Percentiles rank a stretch among this genome's conserved stretches.
phyloP scores from a whole-genome alignment of 148 eudicot species.

The Vaccinium darrowii region DNA sequence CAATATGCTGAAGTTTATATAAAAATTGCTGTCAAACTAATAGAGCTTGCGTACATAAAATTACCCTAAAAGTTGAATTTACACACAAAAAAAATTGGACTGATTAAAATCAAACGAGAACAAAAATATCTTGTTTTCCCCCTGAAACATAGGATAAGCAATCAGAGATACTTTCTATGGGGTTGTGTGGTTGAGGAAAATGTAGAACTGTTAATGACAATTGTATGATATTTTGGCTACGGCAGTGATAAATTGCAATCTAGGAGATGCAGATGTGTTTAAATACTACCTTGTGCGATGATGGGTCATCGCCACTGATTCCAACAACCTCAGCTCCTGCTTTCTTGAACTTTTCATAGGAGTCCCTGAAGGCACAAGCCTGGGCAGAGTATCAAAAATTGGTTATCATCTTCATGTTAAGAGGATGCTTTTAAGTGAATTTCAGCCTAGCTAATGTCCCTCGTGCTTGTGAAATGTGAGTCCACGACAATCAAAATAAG shows the following conservation, averaged over 20 bases:
- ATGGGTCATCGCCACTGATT: constrained; percentile 77
- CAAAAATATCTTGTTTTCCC: not conserved
- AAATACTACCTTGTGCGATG: constrained; percentile 83
- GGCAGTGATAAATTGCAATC: no score
- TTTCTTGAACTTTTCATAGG: constrained; percentile 97
- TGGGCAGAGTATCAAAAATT: constrained; percentile 19
- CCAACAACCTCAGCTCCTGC: constrained; percentile 97
- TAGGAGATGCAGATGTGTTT: not conserved
- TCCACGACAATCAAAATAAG: no score
- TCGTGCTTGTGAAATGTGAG: not conserved
- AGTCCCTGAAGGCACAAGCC: constrained; percentile 99
- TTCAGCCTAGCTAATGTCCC: not conserved
- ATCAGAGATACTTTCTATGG: not conserved
- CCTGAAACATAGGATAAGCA: not conserved
- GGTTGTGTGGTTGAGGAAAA: not conserved
- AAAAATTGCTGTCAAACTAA: not conserved
- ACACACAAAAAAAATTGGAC: not conserved
- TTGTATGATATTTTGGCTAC: not conserved
- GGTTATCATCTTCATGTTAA: not conserved
- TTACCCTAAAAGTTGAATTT: no score
- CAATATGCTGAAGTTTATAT: not conserved
- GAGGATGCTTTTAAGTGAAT: not conserved
- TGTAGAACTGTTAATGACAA: not conserved
- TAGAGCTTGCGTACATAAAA: not conserved
- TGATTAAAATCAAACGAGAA: not conserved